Evolutionary conservation across 345 rosid genomes (phyloP), one percentile per base, ranked within the genome.

Genomic region (Hevea brasiliensis): DNA sequence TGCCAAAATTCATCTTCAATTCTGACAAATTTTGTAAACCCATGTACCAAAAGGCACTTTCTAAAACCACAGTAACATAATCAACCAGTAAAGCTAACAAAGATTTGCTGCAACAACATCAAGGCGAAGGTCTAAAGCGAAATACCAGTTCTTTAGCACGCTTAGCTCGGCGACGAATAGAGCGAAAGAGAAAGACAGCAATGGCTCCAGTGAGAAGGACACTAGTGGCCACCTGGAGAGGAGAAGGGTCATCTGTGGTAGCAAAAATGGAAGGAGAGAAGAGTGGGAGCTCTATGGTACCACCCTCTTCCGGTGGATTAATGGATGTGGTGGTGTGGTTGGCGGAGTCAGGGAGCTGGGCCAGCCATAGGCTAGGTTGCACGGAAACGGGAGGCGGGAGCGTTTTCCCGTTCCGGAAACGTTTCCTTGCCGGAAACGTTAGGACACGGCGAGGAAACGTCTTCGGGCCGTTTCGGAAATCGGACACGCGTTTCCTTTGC

Each of bases 191-290:
- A 85, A 92, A 94, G 75, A 94, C 74, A 18, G 87, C 77, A 78
- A 94, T 84, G 76, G 97, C 86, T 2, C 94, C 98, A 13, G 95
- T 90, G 68, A 94, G 95, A 67, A 94, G 84, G 58, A 92, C 89
- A 65, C 97, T 90, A 64, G 97, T 87, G 78, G 97, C 87, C 13
- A 91, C 81, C 53, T 92, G 98, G 72, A 92, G 78, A 24, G 90
- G 77, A 18, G 92, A 70, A 67, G 98, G 97, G 23, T 90, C 91
- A 71, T 94, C 95, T 20, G 87, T 62, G 68, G 93, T 85, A 41
- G 98, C 86, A 74, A 94, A 89, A 23, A 94, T 80, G 58, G 90
- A 74, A 61, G 88, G 58, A 3, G 83, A 63, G 14, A 92, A 74
- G 48, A 82, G 77, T 5, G 89, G 83, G 23, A 94, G 88, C 86